These are phyloP conservation scores for Tricholoma flavovirens DNA, from an alignment of 768 basidiomycete genomes.

Conservation along the genomic window DNA sequence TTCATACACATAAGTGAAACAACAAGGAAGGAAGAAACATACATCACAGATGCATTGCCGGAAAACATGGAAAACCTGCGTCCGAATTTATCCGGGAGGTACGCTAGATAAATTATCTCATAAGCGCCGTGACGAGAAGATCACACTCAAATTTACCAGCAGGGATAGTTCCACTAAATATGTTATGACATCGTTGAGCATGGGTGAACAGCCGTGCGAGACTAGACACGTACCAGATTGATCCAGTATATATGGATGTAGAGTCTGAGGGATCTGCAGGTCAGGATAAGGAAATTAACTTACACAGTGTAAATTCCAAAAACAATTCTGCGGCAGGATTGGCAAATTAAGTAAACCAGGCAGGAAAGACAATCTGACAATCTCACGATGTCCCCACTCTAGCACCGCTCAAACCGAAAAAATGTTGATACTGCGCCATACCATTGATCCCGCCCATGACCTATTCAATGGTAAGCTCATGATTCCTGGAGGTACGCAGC, in stretches of 20 bases:
- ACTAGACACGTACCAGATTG: constrained; percentile 31
- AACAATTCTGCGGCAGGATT: constrained; percentile 31
- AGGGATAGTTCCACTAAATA: constrained; percentile 37
- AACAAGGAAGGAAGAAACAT: constrained; percentile 11
- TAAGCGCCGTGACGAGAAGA: background rate
- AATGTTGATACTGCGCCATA: constrained; percentile 42
- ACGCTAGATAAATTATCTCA: constrained; percentile 22
- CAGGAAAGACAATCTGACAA: background rate
- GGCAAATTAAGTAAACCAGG: background rate
- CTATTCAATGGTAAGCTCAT: constrained; percentile 16
- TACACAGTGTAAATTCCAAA: constrained; percentile 51
- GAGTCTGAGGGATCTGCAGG: background rate
- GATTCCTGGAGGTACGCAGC: background rate
- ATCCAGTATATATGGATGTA: constrained; percentile 26
- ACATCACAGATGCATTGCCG: constrained; percentile 42
- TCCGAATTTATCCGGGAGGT: constrained; percentile 43
- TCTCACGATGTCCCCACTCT: constrained; percentile 38
- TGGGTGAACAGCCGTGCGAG: constrained; percentile 16
- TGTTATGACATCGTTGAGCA: background rate
- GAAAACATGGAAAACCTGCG: constrained; percentile 46
- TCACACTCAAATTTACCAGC: constrained; percentile 26
- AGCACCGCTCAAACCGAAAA: constrained; percentile 39
- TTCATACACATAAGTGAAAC: background rate
- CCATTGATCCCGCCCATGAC: constrained; percentile 51
- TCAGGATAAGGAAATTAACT: constrained; percentile 8